Percentiles rank a stretch among this genome's conserved stretches.
These are phyloP conservation scores for Pharnaceum exiguum DNA, from an alignment of 148 eudicot genomes.

Conservation along the genomic window DNA sequence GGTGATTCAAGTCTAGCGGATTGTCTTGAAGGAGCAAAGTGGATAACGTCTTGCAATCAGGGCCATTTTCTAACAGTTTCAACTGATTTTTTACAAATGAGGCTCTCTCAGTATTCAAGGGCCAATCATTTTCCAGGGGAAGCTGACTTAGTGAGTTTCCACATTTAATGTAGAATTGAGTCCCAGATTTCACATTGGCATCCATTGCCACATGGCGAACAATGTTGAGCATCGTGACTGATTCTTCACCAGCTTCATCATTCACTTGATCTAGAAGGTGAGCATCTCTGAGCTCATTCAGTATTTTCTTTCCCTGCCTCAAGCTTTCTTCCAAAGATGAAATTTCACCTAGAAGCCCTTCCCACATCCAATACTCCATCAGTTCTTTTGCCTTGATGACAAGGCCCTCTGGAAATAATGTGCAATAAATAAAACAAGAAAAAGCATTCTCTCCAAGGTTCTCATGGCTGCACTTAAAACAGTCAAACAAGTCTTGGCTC, in stretches of 20 bases:
- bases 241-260: conserved; percentile 8
- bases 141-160: conserved; percentile 15
- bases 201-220: conserved; percentile 19
- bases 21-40: conserved; percentile 23
- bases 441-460: conserved; percentile 12
- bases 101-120: conserved; percentile 19
- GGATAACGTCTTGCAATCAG: conserved; percentile 16
- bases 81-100: conserved; percentile 26
- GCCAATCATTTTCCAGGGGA: conserved; percentile 19
- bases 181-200: conserved; percentile 9
- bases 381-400: conserved; percentile 17
- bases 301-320: conserved; percentile 10
- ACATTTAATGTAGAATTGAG: conserved; percentile 3
- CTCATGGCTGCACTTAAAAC: conserved; percentile 26
- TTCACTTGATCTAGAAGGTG: conserved; percentile 20
- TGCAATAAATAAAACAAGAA: conserved; percentile 22
- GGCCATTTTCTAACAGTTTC: conserved; percentile 12
- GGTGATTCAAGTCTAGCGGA: conserved; percentile 3
- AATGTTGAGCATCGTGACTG: conserved; percentile 20
- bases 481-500: conserved; percentile 19
- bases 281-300: conserved; percentile 29
- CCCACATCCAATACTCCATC: conserved; percentile 38
- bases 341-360: conserved; percentile 26
- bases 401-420: conserved; percentile 26
- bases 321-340: conserved; percentile 10